Percentiles rank a stretch among this genome's conserved stretches.
These are phyloP conservation scores for Aphanomyces astaci DNA, from an alignment of 352 stramenopile genomes.

Conservation along the genomic window DNA sequence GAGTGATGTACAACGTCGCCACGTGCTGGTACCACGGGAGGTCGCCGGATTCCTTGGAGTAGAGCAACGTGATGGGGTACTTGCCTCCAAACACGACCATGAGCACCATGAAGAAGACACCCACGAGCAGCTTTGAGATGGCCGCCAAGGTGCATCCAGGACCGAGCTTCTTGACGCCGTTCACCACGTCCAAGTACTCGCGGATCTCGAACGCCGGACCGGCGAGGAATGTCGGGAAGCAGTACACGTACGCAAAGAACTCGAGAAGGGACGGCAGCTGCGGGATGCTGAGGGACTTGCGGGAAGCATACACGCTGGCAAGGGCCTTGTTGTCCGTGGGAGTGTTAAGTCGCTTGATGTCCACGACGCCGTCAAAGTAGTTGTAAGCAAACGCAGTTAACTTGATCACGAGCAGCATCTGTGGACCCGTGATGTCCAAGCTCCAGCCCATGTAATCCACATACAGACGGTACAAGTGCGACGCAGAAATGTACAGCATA, in stretches of 20 bases:
- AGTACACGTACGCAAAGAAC: conserved; percentile 96
- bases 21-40: conserved; percentile 58
- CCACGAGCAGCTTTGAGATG: conserved; percentile 71
- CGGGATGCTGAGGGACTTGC: conserved; percentile 58
- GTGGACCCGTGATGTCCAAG: conserved; percentile 76
- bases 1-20: conserved; percentile 78
- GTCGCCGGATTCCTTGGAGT: conserved; percentile 36
- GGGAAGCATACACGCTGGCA: conserved; percentile 19
- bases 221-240: conserved; percentile 93
- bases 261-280: conserved; percentile 87
- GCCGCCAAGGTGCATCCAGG: conserved; percentile 48
- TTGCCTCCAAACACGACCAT: conserved; percentile 40
- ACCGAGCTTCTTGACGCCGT: conserved; percentile 46
- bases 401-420: conserved; percentile 96
- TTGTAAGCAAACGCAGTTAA: conserved; percentile 97
- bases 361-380: conserved; percentile 88
- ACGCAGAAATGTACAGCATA: conserved; percentile 88
- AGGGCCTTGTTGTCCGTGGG: conserved; percentile 24
- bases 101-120: conserved; percentile 50
- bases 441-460: conserved; percentile 93
- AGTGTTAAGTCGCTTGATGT: conserved; percentile 34
- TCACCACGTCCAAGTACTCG: conserved; percentile 83
- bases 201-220: conserved; percentile 93
- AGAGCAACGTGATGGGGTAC: conserved; percentile 46
- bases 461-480: conserved; percentile 93